phyloP scores from a whole-genome alignment of 306 rosid species.

The Myrica gale region DNA sequence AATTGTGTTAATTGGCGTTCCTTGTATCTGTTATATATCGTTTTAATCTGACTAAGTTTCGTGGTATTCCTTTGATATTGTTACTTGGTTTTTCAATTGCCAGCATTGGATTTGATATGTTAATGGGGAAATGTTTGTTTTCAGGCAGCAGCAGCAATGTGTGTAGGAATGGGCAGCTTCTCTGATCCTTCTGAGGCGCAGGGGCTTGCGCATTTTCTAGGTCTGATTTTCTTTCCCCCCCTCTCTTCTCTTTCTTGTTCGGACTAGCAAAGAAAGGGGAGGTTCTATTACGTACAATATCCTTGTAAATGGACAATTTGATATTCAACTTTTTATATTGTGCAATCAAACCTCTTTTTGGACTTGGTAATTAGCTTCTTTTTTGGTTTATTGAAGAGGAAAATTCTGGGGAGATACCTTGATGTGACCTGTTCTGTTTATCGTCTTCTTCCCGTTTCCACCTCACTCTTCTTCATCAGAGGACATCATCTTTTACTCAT shows the following conservation, averaged over 20 bases:
- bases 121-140: constrained; percentile 17
- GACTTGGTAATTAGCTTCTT: background rate
- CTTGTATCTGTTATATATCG: background rate
- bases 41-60: background rate
- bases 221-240: constrained; percentile 35
- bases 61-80: background rate
- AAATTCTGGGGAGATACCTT: background rate
- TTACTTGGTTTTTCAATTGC: background rate
- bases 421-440: background rate
- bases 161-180: constrained; percentile 93
- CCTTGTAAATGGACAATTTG: background rate
- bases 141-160: constrained; percentile 99
- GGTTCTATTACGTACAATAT: background rate
- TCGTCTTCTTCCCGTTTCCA: background rate
- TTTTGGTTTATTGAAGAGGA: background rate
- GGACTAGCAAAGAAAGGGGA: no score
- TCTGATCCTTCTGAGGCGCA: constrained; percentile 90
- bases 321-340: background rate
- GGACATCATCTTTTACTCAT: background rate
- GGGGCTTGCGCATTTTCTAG: constrained; percentile 93
- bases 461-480: background rate
- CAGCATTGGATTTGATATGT: constrained; percentile 19
- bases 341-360: background rate
- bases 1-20: background rate
- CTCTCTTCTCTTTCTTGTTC: no score